Evolutionary conservation across 257 asterid species (phyloP).

Genomic region (Solanum chilense): DNA sequence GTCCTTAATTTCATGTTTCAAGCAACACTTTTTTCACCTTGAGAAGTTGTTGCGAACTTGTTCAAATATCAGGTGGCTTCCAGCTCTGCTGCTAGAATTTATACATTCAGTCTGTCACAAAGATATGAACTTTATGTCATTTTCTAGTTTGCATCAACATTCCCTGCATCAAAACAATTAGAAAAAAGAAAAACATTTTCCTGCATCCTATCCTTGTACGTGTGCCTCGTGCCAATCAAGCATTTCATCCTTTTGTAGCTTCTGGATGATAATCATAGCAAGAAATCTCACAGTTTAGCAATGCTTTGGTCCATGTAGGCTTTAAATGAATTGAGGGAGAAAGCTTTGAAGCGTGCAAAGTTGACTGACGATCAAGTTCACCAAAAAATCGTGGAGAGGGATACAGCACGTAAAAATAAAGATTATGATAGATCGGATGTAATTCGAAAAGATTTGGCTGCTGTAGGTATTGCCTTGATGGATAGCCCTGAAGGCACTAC

Average conservation of each 20-base stretch:
- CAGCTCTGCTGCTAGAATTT: not conserved
- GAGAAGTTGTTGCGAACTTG: not conserved
- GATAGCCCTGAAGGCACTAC: conserved; percentile 62
- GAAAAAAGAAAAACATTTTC: not conserved
- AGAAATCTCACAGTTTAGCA: not conserved
- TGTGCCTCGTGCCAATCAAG: not conserved
- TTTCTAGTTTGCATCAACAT: not conserved
- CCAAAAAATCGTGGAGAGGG: conserved; percentile 36
- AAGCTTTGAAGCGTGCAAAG: conserved; percentile 68
- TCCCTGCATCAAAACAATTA: not conserved
- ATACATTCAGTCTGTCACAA: not conserved
- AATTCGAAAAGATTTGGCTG: conserved; percentile 68
- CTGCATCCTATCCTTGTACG: not conserved
- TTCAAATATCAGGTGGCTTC: not conserved
- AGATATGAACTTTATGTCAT: not conserved
- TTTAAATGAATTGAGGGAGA: conserved; percentile 51
- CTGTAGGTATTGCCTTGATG: conserved; percentile 77
- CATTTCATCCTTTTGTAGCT: not conserved
- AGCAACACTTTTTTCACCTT: not conserved
- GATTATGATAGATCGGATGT: conserved; percentile 77
- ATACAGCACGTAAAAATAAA: conserved; percentile 56
- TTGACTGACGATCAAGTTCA: conserved; percentile 57
- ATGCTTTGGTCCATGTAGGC: conserved; percentile 24
- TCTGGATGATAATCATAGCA: not conserved
- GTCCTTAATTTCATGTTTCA: not conserved